phyloP scores from a whole-genome alignment of 345 rosid species.

The Chamaenerion angustifolium region DNA sequence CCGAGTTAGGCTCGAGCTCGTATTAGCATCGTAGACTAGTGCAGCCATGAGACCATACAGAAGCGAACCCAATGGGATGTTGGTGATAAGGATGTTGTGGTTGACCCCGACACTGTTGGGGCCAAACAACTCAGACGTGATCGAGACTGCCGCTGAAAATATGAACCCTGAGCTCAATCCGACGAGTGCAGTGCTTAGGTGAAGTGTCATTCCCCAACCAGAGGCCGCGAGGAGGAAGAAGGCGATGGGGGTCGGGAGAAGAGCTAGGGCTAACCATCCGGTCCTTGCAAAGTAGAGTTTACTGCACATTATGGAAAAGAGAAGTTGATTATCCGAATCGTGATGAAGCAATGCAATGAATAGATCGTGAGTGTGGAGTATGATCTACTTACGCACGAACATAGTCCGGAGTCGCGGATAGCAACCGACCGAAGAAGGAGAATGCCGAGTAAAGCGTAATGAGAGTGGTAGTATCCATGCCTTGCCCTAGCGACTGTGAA shows the following conservation, averaged over 20 bases:
- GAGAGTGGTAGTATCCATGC: conserved; percentile 44
- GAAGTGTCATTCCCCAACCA: conserved; percentile 30
- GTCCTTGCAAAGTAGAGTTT: conserved; percentile 85
- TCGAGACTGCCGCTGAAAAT: conserved; percentile 88
- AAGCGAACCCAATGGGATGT: conserved; percentile 79
- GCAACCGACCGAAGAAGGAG: conserved; percentile 90
- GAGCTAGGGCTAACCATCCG: conserved; percentile 78
- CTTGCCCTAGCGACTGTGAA: conserved; percentile 67
- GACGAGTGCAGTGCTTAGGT: conserved; percentile 49
- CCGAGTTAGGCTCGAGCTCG: conserved; percentile 2
- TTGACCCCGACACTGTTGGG: conserved; percentile 85
- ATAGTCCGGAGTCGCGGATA: conserved; percentile 84
- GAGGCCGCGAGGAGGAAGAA: conserved; percentile 59
- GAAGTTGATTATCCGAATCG: too few species aligned
- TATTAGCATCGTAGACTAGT: conserved; percentile 59
- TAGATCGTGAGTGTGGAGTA: too few species aligned
- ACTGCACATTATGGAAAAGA: conserved; percentile 30
- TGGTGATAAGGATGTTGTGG: conserved; percentile 89
- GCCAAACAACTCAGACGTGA: conserved; percentile 88
- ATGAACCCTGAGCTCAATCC: conserved; percentile 90
- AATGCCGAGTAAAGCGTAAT: conserved; percentile 85
- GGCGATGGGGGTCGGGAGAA: conserved; percentile 75
- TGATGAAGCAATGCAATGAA: too few species aligned
- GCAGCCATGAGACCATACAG: conserved; percentile 80
- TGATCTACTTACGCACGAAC: conserved; percentile 77